Percentiles rank a stretch among this genome's conserved stretches.
Conservation (phyloP, 208 protist genomes). For the Leishmania gerbilli region DNA sequence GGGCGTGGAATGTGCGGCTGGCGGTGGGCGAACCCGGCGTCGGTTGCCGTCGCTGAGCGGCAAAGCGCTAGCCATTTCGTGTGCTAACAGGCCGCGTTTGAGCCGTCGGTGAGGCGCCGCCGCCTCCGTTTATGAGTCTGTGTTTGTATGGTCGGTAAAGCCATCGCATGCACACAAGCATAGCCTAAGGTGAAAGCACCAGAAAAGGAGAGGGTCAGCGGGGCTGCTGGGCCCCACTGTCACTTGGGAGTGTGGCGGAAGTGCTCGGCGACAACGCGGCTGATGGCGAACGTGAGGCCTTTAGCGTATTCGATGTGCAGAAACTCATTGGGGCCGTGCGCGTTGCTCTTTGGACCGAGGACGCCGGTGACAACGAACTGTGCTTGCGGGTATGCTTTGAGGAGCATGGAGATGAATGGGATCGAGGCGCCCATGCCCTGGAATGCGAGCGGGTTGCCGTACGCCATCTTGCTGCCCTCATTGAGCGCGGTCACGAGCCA, state of each 20-base stretch:
- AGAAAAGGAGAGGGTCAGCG: not conserved
- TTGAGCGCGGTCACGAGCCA: slow-evolving; percentile 85
- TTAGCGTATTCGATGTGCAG: slow-evolving; percentile 91
- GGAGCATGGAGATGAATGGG: slow-evolving; percentile 95
- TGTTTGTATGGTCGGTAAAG: not conserved
- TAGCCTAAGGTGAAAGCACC: not conserved
- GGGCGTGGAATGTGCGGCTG: not conserved
- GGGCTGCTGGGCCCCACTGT: not conserved
- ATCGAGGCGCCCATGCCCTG: slow-evolving; percentile 93
- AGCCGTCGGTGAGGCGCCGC: not conserved
- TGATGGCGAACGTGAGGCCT: slow-evolving; percentile 83
- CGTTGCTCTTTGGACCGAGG: slow-evolving; percentile 91
- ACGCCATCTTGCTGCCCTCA: slow-evolving; percentile 81
- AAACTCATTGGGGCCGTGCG: slow-evolving; percentile 96
- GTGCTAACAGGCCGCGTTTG: not conserved
- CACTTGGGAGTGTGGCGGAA: slow-evolving; percentile 59
- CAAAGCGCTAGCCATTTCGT: not conserved
- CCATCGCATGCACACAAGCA: not conserved
- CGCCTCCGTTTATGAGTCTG: not conserved
- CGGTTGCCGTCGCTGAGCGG: not conserved
- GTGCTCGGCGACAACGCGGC: slow-evolving; percentile 81
- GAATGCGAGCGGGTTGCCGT: slow-evolving; percentile 69
- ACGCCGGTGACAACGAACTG: slow-evolving; percentile 96
- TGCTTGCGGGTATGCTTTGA: slow-evolving; percentile 86
- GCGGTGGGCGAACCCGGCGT: not conserved